phyloP scores from a whole-genome alignment of 345 rosid genomes.

The Camelina hispida region DNA sequence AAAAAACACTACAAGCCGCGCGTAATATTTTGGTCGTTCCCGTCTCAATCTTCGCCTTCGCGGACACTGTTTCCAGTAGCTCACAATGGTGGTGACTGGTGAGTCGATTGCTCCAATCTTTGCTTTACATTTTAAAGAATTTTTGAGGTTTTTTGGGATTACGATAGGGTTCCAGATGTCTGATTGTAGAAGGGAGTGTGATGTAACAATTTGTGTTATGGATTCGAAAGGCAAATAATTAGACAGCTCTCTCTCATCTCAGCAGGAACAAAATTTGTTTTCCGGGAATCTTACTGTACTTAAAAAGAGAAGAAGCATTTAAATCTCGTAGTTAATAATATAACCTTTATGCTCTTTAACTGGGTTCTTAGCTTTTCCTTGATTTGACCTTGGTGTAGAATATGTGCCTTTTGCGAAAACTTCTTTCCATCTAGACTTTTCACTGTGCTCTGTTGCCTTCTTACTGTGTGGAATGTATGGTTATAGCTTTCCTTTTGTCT shows the following conservation, averaged over 20 bases:
- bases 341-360: slow-evolving; percentile 22
- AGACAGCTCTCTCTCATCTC: slow-evolving; percentile 38
- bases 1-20: too few relatives aligned
- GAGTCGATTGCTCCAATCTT: too few relatives aligned
- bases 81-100: too few relatives aligned
- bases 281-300: slow-evolving; percentile 34
- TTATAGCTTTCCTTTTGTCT: slow-evolving; percentile 68
- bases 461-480: slow-evolving; percentile 21
- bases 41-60: too few relatives aligned
- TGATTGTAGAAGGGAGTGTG: not conserved
- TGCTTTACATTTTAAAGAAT: not conserved
- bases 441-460: slow-evolving; percentile 12
- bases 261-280: slow-evolving; percentile 14
- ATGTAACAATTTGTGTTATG: not conserved
- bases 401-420: slow-evolving; percentile 50
- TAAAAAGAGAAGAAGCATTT: not conserved
- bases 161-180: not conserved
- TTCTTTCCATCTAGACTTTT: slow-evolving; percentile 59
- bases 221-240: slow-evolving; percentile 13
- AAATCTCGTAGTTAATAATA: slow-evolving; percentile 13
- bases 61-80: too few relatives aligned
- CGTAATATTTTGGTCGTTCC: too few relatives aligned
- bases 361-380: slow-evolving; percentile 36
- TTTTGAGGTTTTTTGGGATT: not conserved
- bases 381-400: slow-evolving; percentile 32